A percentile compares a stretch with the other conserved stretches of the same genome.
Conservation (phyloP, 2,329 filamentous ascomycete species). For the Ophiocordyceps unilateralis region DNA sequence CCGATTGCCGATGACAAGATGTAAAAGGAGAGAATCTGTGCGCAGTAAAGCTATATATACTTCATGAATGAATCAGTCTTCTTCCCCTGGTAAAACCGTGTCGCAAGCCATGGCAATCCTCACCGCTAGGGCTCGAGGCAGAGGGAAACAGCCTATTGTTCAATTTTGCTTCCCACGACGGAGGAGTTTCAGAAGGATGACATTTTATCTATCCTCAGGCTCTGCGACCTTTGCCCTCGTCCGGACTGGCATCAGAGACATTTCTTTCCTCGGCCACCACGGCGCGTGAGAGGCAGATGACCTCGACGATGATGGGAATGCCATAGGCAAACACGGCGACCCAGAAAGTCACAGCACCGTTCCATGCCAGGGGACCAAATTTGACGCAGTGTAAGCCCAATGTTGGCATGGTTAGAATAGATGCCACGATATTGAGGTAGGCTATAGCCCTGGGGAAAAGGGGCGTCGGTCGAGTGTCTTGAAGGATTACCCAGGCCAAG, state of each 20-base stretch:
- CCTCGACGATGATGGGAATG: neutral
- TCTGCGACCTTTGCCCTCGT: too few relatives aligned
- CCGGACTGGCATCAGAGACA: neutral
- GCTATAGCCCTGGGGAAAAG: neutral
- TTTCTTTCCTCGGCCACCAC: neutral
- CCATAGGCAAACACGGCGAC: neutral
- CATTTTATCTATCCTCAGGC: too few relatives aligned
- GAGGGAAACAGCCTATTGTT: too few relatives aligned
- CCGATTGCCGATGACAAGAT: too few relatives aligned
- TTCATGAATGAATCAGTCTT: too few relatives aligned
- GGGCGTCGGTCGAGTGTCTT: neutral
- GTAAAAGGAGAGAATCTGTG: too few relatives aligned
- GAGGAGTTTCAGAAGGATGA: too few relatives aligned
- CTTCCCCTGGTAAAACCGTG: too few relatives aligned
- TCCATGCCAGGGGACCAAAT: constrained; percentile 1
- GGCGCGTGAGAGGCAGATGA: neutral
- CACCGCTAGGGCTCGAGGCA: too few relatives aligned
- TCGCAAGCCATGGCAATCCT: too few relatives aligned
- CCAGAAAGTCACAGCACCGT: constrained; percentile 1
- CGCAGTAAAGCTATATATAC: too few relatives aligned
- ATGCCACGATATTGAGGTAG: neutral
- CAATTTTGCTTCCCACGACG: too few relatives aligned
- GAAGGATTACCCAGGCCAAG: constrained; percentile 1
- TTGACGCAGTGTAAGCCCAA: neutral
- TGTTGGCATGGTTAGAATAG: neutral